Conservation (phyloP, 1,139 yeast genomes). For the Kodamaea plutei region DNA sequence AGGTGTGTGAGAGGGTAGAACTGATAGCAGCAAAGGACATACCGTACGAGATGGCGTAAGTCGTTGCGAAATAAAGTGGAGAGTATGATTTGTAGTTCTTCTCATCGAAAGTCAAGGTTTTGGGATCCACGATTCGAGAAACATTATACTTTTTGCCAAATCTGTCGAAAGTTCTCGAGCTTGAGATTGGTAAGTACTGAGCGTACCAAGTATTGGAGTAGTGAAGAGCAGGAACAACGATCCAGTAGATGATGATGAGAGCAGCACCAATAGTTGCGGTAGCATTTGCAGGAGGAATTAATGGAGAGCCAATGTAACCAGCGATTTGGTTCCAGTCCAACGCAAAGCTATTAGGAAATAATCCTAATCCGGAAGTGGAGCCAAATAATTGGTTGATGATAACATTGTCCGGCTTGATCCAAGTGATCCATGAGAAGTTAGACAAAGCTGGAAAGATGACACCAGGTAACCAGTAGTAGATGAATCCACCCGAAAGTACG, state of each 20-base stretch:
- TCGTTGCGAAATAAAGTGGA: too few relatives aligned
- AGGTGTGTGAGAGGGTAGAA: too few relatives aligned
- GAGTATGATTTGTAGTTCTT: too few relatives aligned
- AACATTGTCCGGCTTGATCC: constrained; percentile 35
- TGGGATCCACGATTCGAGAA: constrained; percentile 17
- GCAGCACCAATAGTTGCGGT: constrained; percentile 43
- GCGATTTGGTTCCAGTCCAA: constrained; percentile 45
- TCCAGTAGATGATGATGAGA: constrained; percentile 35
- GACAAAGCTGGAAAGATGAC: constrained; percentile 22
- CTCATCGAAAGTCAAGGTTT: constrained; percentile 15
- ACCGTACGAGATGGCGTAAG: too few relatives aligned
- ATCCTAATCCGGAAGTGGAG: constrained; percentile 55
- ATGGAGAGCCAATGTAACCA: constrained; percentile 60
- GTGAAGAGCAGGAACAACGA: constrained; percentile 37
- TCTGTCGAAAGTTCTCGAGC: constrained; percentile 40
- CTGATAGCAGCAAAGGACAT: too few relatives aligned
- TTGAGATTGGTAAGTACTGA: constrained; percentile 47
- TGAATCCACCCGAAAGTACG: constrained; percentile 25
- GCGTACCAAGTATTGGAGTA: constrained; percentile 49
- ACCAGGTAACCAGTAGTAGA: constrained; percentile 45
- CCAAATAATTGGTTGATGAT: constrained; percentile 63
- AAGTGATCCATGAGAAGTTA: constrained; percentile 27
- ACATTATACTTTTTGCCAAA: constrained; percentile 43
- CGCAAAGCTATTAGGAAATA: constrained; percentile 47
- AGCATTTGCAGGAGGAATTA: constrained; percentile 63